These are phyloP conservation scores for Calonectria ilicicola DNA, from an alignment of 2,329 filamentous ascomycete species.

Conservation along the genomic window DNA sequence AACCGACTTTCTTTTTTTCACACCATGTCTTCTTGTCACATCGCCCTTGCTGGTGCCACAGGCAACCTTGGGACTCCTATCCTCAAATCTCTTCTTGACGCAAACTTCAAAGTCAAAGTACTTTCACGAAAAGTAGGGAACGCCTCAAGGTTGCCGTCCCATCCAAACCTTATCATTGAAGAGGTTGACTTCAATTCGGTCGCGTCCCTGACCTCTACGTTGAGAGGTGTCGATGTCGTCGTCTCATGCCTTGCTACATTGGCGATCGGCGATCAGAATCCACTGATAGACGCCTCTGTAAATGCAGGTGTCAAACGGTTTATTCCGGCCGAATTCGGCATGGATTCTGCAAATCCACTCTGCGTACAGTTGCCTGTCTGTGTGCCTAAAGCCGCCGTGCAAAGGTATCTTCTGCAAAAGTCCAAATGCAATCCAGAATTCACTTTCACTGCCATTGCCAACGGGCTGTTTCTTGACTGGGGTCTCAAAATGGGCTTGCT, in stretches of 20 bases:
- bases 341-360: not conserved
- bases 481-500: not conserved
- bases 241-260: not conserved
- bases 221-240: not conserved
- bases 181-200: not conserved
- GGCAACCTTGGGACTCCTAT: not conserved
- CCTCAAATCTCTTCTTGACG: not conserved
- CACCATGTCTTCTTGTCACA: not conserved
- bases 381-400: not conserved
- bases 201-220: not conserved
- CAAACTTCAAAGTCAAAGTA: not conserved
- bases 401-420: not conserved
- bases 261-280: not conserved
- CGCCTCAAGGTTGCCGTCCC: not conserved
- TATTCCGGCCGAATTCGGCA: not conserved
- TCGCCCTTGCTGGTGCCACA: not conserved
- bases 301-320: not conserved
- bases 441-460: not conserved
- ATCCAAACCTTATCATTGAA: not conserved
- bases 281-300: not conserved
- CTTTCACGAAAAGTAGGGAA: not conserved
- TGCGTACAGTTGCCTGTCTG: not conserved
- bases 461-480: not conserved
- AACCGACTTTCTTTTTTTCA: not conserved
- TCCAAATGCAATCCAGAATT: not conserved